Evolutionary conservation across 441 rosid genomes (phyloP).

Genomic region (Croton laevigatus): DNA sequence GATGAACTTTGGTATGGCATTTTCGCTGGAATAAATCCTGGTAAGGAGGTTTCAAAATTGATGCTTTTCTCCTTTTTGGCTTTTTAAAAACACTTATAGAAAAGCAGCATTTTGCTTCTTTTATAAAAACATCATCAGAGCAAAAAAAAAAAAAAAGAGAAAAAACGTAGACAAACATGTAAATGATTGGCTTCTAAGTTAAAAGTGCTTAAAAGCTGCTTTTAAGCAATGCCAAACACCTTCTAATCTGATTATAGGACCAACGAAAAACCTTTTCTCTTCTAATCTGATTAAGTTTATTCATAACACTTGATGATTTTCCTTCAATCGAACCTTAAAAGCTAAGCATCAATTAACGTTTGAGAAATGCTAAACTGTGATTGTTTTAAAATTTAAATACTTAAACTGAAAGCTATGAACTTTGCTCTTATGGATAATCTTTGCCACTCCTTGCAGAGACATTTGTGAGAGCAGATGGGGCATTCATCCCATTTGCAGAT

Average conservation of each 20-base stretch:
- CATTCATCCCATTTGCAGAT: constrained; percentile 88
- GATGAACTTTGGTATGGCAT: constrained; percentile 94
- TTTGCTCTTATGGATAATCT: neutral
- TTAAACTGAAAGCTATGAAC: neutral
- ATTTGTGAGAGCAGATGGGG: constrained; percentile 95
- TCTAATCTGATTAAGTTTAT: neutral
- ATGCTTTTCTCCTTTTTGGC: neutral
- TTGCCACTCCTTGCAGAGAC: constrained; percentile 63
- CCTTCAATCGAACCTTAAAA: neutral
- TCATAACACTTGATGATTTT: neutral
- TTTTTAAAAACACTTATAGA: too few species aligned
- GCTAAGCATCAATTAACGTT: neutral
- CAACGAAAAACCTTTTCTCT: neutral
- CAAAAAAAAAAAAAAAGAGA: too few species aligned
- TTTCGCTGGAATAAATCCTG: constrained; percentile 94
- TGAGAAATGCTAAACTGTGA: neutral
- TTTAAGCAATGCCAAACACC: neutral
- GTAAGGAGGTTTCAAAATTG: constrained; percentile 40
- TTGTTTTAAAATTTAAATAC: neutral
- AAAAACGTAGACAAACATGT: too few species aligned
- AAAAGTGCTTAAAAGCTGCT: too few species aligned
- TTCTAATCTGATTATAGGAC: neutral
- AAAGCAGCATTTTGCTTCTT: too few species aligned
- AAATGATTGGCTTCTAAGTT: too few species aligned
- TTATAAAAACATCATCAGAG: too few species aligned